A percentile compares a stretch with the other conserved stretches of the same genome.
Evolutionary conservation across 345 rosid genomes (phyloP).

Genomic region (Acer negundo): DNA sequence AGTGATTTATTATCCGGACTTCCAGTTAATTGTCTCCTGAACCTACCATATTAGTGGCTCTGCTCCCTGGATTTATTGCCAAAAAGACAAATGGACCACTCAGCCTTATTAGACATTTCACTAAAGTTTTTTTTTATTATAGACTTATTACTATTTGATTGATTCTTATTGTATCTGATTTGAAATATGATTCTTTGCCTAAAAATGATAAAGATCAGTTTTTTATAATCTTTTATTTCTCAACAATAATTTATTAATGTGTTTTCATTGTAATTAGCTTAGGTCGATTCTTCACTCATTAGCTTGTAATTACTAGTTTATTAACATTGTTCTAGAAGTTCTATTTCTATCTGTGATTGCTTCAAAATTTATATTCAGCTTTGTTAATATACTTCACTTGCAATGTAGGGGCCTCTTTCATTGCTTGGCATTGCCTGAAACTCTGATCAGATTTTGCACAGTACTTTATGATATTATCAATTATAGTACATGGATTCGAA

Average conservation of each 20-base stretch:
- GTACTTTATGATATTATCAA: background rate
- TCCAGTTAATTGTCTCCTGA: constrained; percentile 39
- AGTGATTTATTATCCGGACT: constrained; percentile 39
- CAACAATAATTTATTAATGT: background rate
- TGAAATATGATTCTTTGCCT: background rate
- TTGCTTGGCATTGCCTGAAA: background rate
- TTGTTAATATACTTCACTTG: background rate
- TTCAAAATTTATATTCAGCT: background rate
- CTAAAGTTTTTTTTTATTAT: background rate
- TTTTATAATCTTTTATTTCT: background rate
- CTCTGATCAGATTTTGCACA: background rate
- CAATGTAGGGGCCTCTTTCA: background rate
- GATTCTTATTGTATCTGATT: background rate
- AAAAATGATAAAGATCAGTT: background rate
- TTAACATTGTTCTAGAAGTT: background rate
- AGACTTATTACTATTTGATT: background rate
- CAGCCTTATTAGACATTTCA: constrained; percentile 7
- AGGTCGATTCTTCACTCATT: background rate
- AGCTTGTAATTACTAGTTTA: background rate
- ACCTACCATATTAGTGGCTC: constrained; percentile 20
- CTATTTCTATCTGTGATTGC: background rate
- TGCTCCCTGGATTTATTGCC: constrained; percentile 41
- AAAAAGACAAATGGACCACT: constrained; percentile 36
- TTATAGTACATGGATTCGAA: too few species aligned
- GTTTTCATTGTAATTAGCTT: background rate